Percentiles rank a stretch among this genome's conserved stretches.
phyloP scores from a whole-genome alignment of 768 basidiomycete genomes.

The Boletales sp. region DNA sequence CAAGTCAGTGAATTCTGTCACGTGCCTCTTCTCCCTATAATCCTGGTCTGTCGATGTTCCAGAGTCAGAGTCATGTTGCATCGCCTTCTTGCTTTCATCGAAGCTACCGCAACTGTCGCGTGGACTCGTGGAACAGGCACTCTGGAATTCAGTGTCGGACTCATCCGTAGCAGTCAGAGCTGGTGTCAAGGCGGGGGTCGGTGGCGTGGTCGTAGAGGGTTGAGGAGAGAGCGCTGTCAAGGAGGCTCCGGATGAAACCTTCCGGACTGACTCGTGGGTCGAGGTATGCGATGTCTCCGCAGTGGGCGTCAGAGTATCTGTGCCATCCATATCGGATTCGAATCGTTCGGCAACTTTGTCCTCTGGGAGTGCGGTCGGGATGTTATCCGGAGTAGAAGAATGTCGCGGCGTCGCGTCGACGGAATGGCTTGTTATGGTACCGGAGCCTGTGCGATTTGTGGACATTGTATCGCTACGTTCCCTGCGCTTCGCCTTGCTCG shows the following conservation, averaged over 20 bases:
- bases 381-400: constrained; percentile 21
- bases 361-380: constrained; percentile 27
- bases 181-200: constrained; percentile 35
- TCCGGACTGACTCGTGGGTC: constrained; percentile 26
- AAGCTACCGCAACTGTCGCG: constrained; percentile 60
- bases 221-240: constrained; percentile 24
- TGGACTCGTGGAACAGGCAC: constrained; percentile 77
- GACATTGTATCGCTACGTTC: constrained; percentile 62
- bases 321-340: constrained; percentile 31
- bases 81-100: constrained; percentile 22
- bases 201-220: constrained; percentile 24
- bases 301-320: constrained; percentile 26
- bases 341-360: constrained; percentile 40
- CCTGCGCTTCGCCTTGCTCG: constrained; percentile 39
- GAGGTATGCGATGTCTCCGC: constrained; percentile 24
- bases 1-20: constrained; percentile 34
- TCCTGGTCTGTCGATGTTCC: constrained; percentile 29
- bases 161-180: constrained; percentile 55
- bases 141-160: constrained; percentile 84
- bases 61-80: constrained; percentile 21
- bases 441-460: constrained; percentile 49
- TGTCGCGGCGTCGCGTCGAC: constrained; percentile 28
- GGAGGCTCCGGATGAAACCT: constrained; percentile 31
- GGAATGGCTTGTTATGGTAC: constrained; percentile 25
- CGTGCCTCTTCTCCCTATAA: constrained; percentile 26